phyloP scores from a whole-genome alignment of 805 yeast genomes.

The Ogataea naganishii region DNA sequence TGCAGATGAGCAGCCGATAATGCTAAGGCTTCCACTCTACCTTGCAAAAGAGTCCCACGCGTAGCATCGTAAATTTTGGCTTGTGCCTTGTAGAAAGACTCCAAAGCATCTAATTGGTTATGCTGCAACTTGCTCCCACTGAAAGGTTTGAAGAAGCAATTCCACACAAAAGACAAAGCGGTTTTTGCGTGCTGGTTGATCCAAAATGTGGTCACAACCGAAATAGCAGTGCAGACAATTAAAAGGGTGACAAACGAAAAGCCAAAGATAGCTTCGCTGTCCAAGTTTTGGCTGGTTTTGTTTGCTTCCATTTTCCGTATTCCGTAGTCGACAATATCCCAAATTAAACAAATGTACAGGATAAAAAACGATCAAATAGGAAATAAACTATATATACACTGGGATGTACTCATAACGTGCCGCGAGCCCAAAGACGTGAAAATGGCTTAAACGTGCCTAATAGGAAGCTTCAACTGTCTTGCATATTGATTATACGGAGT shows the following conservation, averaged over 20 bases:
- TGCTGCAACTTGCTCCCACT: slow-evolving; percentile 20
- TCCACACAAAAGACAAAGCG: slow-evolving; percentile 27
- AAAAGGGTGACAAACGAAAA: slow-evolving; percentile 2
- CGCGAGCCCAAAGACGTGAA: no score
- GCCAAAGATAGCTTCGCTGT: slow-evolving; percentile 2
- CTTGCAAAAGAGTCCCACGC: slow-evolving; percentile 56
- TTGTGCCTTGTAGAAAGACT: slow-evolving; percentile 65
- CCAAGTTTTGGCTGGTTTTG: background rate
- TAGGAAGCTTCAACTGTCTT: no score
- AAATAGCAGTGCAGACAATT: slow-evolving; percentile 1
- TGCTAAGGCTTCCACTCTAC: slow-evolving; percentile 56
- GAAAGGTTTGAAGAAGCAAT: slow-evolving; percentile 57
- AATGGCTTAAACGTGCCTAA: no score
- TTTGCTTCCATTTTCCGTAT: background rate
- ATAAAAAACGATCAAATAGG: background rate
- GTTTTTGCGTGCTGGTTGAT: slow-evolving; percentile 11
- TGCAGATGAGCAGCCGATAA: slow-evolving; percentile 50
- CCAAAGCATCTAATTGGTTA: slow-evolving; percentile 54
- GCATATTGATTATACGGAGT: no score
- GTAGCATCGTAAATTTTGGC: slow-evolving; percentile 73
- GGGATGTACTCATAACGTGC: no score
- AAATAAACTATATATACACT: no score
- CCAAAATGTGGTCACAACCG: slow-evolving; percentile 3
- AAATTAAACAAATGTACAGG: background rate
- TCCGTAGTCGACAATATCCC: background rate